These are phyloP conservation scores for Starmerella floris DNA, from an alignment of 805 yeast genomes.

Conservation along the genomic window DNA sequence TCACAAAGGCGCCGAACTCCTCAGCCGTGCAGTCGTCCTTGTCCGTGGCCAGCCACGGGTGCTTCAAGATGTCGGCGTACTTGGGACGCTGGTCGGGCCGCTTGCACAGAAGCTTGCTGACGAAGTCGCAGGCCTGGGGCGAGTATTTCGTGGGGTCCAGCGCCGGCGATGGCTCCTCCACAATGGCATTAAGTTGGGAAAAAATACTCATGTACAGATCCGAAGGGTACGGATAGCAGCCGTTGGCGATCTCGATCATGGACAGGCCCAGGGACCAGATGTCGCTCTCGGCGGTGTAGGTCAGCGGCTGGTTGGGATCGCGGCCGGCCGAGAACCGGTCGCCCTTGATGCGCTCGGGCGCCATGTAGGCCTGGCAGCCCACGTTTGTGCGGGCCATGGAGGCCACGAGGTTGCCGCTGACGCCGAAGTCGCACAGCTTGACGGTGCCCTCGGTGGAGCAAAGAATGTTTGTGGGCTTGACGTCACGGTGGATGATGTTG, in stretches of 20 bases:
- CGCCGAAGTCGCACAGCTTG: conserved; percentile 92
- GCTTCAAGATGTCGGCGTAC: conserved; percentile 58
- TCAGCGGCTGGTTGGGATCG: conserved; percentile 24
- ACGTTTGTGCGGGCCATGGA: conserved; percentile 89
- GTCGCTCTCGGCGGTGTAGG: conserved; percentile 88
- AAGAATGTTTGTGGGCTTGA: conserved; percentile 87
- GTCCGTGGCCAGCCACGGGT: conserved; percentile 60
- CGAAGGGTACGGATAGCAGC: conserved; percentile 91
- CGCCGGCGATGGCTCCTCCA: conserved; percentile 87
- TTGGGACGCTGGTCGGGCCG: conserved; percentile 70
- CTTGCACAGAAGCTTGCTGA: conserved; percentile 55
- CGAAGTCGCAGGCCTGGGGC: conserved; percentile 70
- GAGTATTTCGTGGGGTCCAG: conserved; percentile 53
- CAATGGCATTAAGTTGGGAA: conserved; percentile 87
- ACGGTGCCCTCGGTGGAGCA: conserved; percentile 75
- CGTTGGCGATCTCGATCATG: conserved; percentile 76
- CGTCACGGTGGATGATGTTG: conserved; percentile 90
- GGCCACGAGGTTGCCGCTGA: conserved; percentile 86
- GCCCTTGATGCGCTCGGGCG: conserved; percentile 73
- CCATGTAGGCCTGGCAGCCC: conserved; percentile 98
- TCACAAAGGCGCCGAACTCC: conserved; percentile 31
- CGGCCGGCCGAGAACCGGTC: conserved; percentile 23
- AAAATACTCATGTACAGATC: conserved; percentile 84
- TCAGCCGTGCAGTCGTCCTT: conserved; percentile 22
- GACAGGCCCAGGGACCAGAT: conserved; percentile 90